These are phyloP conservation scores for Backusella circina DNA, from an alignment of 192 early-diverging fungal species.

Conservation along the genomic window DNA sequence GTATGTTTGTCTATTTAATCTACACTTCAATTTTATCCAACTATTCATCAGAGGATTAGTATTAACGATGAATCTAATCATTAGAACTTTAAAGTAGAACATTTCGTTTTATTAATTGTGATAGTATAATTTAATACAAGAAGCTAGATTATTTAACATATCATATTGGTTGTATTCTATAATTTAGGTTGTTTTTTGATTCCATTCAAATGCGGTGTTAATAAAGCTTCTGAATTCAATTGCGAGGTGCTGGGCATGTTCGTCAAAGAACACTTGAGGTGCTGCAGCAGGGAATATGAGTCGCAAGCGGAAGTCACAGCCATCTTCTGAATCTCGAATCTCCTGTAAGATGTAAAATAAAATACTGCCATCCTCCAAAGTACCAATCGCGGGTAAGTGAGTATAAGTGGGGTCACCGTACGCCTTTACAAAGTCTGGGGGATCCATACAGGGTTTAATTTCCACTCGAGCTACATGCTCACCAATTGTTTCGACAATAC, in stretches of 20 bases:
- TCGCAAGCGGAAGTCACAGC: not conserved
- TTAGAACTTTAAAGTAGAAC: too few relatives aligned
- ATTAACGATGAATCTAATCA: too few relatives aligned
- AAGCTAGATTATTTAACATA: not conserved
- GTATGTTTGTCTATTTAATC: too few relatives aligned
- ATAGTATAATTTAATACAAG: too few relatives aligned
- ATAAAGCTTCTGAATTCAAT: constrained; percentile 10
- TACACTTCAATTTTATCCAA: too few relatives aligned
- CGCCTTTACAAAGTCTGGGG: not conserved
- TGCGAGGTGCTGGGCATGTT: not conserved
- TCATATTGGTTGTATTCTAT: not conserved
- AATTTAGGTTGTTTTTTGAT: not conserved
- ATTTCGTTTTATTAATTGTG: too few relatives aligned
- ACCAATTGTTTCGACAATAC: not conserved
- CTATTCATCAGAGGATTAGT: too few relatives aligned
- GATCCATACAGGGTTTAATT: not conserved
- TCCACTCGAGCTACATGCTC: not conserved
- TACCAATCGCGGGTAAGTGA: not conserved
- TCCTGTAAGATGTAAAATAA: not conserved
- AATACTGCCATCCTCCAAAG: not conserved
- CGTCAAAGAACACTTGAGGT: constrained; percentile 3
- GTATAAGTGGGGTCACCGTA: not conserved
- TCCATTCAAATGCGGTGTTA: not conserved
- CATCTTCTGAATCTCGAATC: not conserved
- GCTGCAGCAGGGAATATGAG: not conserved